phyloP scores from a whole-genome alignment of 2,329 filamentous ascomycete genomes.

The Beauveria medogensis region DNA sequence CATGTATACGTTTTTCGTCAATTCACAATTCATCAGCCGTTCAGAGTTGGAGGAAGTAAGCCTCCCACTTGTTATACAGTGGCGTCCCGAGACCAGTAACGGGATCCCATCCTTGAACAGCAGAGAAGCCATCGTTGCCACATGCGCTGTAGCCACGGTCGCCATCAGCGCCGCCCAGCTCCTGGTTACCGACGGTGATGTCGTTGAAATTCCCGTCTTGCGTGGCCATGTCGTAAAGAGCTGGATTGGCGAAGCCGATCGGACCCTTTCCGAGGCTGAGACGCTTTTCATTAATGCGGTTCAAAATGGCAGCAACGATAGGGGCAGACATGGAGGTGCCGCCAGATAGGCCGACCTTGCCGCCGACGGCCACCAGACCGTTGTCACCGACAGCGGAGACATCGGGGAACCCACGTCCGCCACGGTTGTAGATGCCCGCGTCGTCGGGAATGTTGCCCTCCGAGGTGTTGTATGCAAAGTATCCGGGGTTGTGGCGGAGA shows the following conservation, averaged over 20 bases:
- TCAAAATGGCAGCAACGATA: constrained; percentile 15
- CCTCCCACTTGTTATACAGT: constrained; percentile 4
- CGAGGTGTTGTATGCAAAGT: constrained; percentile 26
- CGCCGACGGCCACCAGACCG: constrained; percentile 35
- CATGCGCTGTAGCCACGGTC: constrained; percentile 15
- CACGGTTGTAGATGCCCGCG: constrained; percentile 35
- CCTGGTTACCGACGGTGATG: constrained; percentile 18
- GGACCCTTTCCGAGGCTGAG: constrained; percentile 24
- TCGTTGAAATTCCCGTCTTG: constrained; percentile 17
- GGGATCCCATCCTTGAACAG: constrained; percentile 20
- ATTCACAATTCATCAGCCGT: not conserved
- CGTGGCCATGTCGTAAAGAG: constrained; percentile 15
- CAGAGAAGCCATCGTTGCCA: constrained; percentile 19
- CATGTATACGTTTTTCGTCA: not conserved
- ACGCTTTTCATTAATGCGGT: constrained; percentile 27
- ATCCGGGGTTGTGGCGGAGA: constrained; percentile 13
- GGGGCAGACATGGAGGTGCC: constrained; percentile 34
- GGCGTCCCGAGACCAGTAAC: constrained; percentile 19
- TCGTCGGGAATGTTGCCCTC: constrained; percentile 24
- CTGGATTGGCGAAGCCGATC: constrained; percentile 30
- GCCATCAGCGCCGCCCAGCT: not conserved
- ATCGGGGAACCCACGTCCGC: constrained; percentile 33
- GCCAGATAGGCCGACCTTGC: constrained; percentile 33
- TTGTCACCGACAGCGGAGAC: constrained; percentile 35
- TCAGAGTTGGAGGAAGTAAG: constrained; percentile 3